phyloP scores from a whole-genome alignment of 352 stramenopile genomes.

The Globisporangium lucens region DNA sequence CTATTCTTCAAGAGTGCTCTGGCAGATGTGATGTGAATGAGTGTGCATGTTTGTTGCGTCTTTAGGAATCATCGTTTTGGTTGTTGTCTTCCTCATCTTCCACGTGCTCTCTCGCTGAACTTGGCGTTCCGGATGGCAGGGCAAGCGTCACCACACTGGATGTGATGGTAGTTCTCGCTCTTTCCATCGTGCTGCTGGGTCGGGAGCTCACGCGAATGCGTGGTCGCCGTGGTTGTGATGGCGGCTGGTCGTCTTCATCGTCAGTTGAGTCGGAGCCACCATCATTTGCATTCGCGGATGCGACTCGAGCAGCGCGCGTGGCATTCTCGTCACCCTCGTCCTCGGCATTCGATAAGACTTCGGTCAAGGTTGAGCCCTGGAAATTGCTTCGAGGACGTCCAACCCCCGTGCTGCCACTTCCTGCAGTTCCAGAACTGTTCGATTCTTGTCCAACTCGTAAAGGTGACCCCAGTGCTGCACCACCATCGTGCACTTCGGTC shows the following conservation, averaged over 20 bases:
- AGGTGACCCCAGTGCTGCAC: neutral
- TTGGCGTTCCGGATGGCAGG: neutral
- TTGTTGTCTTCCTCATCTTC: conserved; percentile 21
- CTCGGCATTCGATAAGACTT: neutral
- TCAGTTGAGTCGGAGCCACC: conserved; percentile 14
- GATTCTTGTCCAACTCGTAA: neutral
- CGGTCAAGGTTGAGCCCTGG: conserved; percentile 1
- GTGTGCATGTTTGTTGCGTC: neutral
- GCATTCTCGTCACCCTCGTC: neutral
- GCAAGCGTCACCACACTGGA: neutral
- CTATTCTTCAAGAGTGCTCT: neutral
- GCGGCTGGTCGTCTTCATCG: conserved; percentile 2
- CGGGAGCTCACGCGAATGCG: neutral
- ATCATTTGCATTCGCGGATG: neutral
- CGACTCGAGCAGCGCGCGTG: neutral
- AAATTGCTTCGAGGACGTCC: conserved; percentile 1
- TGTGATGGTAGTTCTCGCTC: neutral
- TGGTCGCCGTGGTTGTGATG: neutral
- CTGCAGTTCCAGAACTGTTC: neutral
- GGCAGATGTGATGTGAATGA: neutral
- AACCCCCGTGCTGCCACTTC: too few relatives aligned
- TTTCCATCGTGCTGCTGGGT: neutral
- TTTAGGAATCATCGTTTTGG: conserved; percentile 25
- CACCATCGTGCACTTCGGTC: neutral
- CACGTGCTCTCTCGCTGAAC: neutral